Evolutionary conservation across 768 basidiomycete genomes (phyloP), one percentile per base, ranked within the genome.

Genomic region (Hygrocybe punicea): DNA sequence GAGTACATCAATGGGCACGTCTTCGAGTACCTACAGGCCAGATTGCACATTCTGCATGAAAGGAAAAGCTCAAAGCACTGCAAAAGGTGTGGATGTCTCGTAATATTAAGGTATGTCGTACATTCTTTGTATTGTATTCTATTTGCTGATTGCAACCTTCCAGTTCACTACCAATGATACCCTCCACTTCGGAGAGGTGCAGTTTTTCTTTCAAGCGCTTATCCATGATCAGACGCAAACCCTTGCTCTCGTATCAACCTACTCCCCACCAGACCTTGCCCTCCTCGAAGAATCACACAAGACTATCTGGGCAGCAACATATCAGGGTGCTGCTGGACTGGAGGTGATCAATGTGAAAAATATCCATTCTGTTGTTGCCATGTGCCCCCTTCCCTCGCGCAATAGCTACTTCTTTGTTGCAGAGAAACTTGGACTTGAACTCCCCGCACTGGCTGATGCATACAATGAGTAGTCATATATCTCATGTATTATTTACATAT

Each of bases 161-260:
- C 36, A 46, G 54, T 19, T 25, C 2, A 36, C 55, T 8, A 49
- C 55, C 19, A 14, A 51, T 7, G 49, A n/a, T 8, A 11, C 21
- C 11, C 14, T 24, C 9, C 24, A 23, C 1, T 60, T 53, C 24
- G 58, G 23, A 11, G 61, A 62, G 35, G 58, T 60, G 3, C 55
- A 56, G 36, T 60, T 60, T 63, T 67, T 19, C 55, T 69, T 3
- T 62, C 40, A 56, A 56, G 52, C 6, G 53, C 65, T 0, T 13
- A 62, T 11, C 59, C 64, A 10, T 57, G 62, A 33, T 8, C 64
- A 55, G 16, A 29, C 17, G 0, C 29, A 52, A n/a, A 46, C 36
- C 51, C 58, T 35, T 4, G 61, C 63, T 4, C 36, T 64, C 8
- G 23, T 62, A 0, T 60, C 59, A 2, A 21, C 58, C 0, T 60